These are phyloP conservation scores for Blastobotrys serpentis DNA, from an alignment of 1,139 yeast genomes.

Conservation along the genomic window DNA sequence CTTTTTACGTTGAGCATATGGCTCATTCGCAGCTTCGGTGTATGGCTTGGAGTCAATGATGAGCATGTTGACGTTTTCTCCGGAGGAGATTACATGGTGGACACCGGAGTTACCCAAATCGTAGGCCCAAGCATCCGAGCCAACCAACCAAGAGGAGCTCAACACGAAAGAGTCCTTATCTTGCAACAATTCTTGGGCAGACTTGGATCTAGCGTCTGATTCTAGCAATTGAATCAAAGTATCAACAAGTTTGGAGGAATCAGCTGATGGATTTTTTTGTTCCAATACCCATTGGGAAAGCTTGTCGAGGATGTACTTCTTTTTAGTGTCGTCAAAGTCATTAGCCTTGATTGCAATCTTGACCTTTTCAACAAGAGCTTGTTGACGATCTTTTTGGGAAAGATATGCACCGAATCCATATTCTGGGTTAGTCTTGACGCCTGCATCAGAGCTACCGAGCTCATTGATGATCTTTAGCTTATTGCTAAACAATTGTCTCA, in stretches of 20 bases:
- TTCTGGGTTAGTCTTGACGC: slow-evolving; percentile 59
- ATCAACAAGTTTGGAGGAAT: slow-evolving; percentile 30
- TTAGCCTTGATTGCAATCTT: slow-evolving; percentile 50
- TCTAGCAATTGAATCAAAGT: slow-evolving; percentile 47
- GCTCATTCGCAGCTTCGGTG: slow-evolving; percentile 37
- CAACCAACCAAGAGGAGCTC: slow-evolving; percentile 76
- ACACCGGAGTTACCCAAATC: slow-evolving; percentile 92
- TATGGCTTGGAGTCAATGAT: slow-evolving; percentile 92
- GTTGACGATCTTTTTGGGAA: slow-evolving; percentile 48
- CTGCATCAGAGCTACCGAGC: slow-evolving; percentile 46
- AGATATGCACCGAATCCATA: slow-evolving; percentile 81
- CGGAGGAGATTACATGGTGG: slow-evolving; percentile 76
- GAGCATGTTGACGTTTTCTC: slow-evolving; percentile 77
- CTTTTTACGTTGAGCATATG: slow-evolving; percentile 60
- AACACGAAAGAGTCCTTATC: slow-evolving; percentile 47
- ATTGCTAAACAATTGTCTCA: slow-evolving; percentile 60
- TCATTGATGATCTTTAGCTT: slow-evolving; percentile 60
- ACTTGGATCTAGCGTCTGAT: slow-evolving; percentile 37
- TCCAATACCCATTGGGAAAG: slow-evolving; percentile 67
- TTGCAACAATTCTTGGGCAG: slow-evolving; percentile 49
- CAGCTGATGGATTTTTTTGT: slow-evolving; percentile 31
- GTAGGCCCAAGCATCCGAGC: slow-evolving; percentile 94
- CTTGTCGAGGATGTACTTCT: slow-evolving; percentile 52
- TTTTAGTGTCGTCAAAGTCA: slow-evolving; percentile 48
- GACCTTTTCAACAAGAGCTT: slow-evolving; percentile 50